Evolutionary conservation across 1,284 basidiomycete species (phyloP), one percentile per base, ranked within the genome.

Genomic region (Coniophora puteana): DNA sequence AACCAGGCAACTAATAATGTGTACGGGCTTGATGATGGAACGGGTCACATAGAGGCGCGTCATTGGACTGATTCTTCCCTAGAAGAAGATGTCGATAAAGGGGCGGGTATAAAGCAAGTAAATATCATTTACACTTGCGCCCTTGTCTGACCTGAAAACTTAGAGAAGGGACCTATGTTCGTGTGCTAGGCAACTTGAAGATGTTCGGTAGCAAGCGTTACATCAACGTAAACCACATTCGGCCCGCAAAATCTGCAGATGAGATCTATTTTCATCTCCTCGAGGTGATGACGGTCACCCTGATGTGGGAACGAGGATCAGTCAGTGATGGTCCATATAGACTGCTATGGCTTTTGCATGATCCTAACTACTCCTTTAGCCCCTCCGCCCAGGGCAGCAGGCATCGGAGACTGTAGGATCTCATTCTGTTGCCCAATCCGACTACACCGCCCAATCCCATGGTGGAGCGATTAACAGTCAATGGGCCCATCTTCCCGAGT

Each of bases 151-250:
- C 5, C 18, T 21, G 17, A 33, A n/a, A 27, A 10, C 25, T 16
- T 48, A 93, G 92, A 36, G 83, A 89, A 61, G 75, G 82, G 33
- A 72, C 70, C 27, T 94, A 89, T 58, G 83, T 95, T 27, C 81
- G 89, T n/a, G 80, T 96, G 18, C 78, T 89, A 26, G 96, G 95
- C n/a, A 74, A 73, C n/a, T 65, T 98, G 51, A 97, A 97, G 63
- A 74, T 74, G 6, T 97, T 96, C 62, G 80, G 81, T 30, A 80
- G 76, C 52, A 94, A 91, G 63, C 75, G 83, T 53, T 89, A 90
- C 58, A 75, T 97, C 55, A 88, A 87, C 42, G 82, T 86, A 6
- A 79, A 73, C 26, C 76, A 84, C 50, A 78, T 97, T 49, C 80
- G 85, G 21, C 68, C 70, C 4, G 66, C 88, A 29, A 74, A 68